These are phyloP conservation scores for Phytopythium sindhum DNA, from an alignment of 352 stramenopile genomes.

Conservation along the genomic window DNA sequence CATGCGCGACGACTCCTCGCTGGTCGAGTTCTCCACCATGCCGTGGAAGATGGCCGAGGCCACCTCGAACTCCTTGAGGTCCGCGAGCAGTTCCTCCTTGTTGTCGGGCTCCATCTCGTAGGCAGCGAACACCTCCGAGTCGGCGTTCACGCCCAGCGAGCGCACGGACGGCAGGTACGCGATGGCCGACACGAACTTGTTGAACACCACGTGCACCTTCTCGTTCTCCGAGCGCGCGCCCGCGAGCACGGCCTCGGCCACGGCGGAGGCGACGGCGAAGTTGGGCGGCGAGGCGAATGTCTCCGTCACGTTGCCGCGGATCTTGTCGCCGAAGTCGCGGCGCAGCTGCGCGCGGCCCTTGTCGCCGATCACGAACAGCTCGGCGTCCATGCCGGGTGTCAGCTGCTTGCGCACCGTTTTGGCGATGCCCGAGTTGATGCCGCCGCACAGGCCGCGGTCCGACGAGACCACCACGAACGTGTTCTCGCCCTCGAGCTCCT, in stretches of 20 bases:
- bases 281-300: constrained; percentile 77
- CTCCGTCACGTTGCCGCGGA: constrained; percentile 83
- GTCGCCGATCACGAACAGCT: constrained; percentile 96
- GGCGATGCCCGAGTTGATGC: constrained; percentile 97
- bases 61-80: constrained; percentile 96
- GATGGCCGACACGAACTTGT: constrained; percentile 96
- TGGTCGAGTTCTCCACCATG: constrained; percentile 97
- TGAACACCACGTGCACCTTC: constrained; percentile 96
- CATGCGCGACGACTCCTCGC: constrained; percentile 98
- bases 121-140: constrained; percentile 73
- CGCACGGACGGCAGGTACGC: constrained; percentile 93
- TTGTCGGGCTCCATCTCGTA: constrained; percentile 99
- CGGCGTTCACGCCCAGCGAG: constrained; percentile 50
- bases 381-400: constrained; percentile 50
- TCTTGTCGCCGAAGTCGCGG: constrained; percentile 66
- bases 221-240: constrained; percentile 85
- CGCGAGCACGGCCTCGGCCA: constrained; percentile 87
- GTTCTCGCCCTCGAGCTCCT: constrained; percentile 86
- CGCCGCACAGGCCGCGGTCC: constrained; percentile 98
- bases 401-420: constrained; percentile 88
- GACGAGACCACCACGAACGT: constrained; percentile 96
- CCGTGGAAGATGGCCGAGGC: constrained; percentile 91
- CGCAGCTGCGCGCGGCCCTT: constrained; percentile 94
- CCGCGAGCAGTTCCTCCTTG: constrained; percentile 95
- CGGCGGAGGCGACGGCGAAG: constrained; percentile 90